Percentiles rank a stretch among this genome's conserved stretches.
Conservation (phyloP, 2,329 filamentous ascomycete species). For the Colletotrichum euphorbiae region DNA sequence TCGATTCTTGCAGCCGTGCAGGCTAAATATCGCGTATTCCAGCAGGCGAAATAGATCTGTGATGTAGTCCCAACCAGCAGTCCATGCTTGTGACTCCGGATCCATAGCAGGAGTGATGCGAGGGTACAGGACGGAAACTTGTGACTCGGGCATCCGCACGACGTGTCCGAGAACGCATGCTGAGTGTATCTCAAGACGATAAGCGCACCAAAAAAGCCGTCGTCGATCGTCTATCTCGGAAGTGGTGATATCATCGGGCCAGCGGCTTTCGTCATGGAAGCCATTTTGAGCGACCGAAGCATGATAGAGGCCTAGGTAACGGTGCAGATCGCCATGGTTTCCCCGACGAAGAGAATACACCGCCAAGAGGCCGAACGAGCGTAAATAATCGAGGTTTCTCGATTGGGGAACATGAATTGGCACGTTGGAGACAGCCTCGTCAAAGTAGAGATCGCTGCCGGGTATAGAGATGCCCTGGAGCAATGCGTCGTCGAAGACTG, state of each 20-base stretch:
- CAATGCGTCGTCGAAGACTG: slow-evolving; percentile 3
- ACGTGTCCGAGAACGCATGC: neutral
- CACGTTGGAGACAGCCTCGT: neutral
- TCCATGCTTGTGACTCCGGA: neutral
- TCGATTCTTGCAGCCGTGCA: neutral
- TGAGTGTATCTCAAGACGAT: neutral
- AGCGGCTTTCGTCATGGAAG: neutral
- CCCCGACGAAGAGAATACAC: neutral
- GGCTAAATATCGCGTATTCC: neutral
- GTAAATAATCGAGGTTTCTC: neutral
- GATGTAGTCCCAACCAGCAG: neutral
- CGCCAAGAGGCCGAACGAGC: neutral
- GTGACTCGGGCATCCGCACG: neutral
- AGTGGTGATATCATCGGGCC: neutral
- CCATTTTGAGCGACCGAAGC: neutral
- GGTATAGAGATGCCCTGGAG: neutral
- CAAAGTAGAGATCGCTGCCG: neutral
- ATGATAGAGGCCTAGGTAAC: neutral
- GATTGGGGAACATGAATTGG: neutral
- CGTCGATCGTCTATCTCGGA: neutral
- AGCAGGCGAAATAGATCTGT: neutral
- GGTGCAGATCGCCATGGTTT: neutral
- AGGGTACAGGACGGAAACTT: neutral
- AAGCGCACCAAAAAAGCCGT: neutral
- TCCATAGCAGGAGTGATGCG: neutral